Evolutionary conservation across 2,329 filamentous ascomycete genomes (phyloP).

Genomic region (Aspergillus sp.): DNA sequence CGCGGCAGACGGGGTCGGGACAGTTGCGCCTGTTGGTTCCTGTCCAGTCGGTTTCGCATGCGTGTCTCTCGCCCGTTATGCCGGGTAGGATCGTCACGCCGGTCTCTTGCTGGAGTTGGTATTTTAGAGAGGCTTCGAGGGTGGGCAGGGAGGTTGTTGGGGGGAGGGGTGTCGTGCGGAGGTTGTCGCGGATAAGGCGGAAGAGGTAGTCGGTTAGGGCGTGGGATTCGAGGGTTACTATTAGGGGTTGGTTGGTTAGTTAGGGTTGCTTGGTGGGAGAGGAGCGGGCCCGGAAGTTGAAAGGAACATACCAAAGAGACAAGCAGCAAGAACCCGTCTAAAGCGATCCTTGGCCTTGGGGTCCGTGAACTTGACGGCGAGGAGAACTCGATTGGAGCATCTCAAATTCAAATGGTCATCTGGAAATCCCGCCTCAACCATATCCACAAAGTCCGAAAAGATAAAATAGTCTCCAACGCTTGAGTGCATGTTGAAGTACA

Average conservation of each 20-base stretch:
- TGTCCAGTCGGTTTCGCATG: conserved; percentile 39
- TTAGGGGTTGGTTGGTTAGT: conserved; percentile 7
- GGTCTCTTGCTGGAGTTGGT: conserved; percentile 34
- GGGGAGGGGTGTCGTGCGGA: conserved; percentile 22
- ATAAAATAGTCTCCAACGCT: conserved; percentile 41
- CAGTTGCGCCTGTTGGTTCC: conserved; percentile 33
- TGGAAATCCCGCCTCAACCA: conserved; percentile 17
- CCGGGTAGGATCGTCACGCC: conserved; percentile 20
- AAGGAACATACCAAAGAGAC: conserved; percentile 34
- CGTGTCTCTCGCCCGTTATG: conserved; percentile 32
- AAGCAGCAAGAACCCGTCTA: conserved; percentile 37
- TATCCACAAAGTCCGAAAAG: conserved; percentile 36
- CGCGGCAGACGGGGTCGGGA: conserved; percentile 29
- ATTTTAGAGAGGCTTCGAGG: conserved; percentile 26
- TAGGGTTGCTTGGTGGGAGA: background rate
- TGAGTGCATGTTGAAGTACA: conserved; percentile 33
- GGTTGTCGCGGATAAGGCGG: conserved; percentile 39
- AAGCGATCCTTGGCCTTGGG: conserved; percentile 38
- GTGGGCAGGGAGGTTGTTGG: conserved; percentile 16
- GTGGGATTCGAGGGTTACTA: conserved; percentile 33
- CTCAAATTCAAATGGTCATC: conserved; percentile 17
- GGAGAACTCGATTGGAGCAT: conserved; percentile 31
- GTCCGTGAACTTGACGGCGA: conserved; percentile 30
- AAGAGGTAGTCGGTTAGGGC: conserved; percentile 37
- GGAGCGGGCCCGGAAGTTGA: background rate